phyloP scores from a whole-genome alignment of 106 monocot species.

The Acanthochlamys bracteata region DNA sequence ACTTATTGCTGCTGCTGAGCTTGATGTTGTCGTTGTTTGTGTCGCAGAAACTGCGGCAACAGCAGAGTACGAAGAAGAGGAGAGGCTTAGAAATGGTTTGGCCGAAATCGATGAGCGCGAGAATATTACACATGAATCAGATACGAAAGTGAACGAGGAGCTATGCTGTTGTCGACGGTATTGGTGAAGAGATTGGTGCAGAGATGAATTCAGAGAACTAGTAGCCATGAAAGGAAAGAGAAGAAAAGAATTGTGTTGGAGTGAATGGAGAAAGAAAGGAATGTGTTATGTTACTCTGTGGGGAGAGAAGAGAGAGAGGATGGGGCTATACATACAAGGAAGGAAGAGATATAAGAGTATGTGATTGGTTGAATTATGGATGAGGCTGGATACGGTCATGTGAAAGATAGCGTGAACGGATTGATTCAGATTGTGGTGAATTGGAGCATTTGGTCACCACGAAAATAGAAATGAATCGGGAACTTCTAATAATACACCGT shows the following conservation, averaged over 20 bases:
- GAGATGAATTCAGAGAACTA: constrained; percentile 33
- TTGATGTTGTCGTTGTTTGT: constrained; percentile 14
- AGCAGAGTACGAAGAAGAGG: constrained; percentile 9
- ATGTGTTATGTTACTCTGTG: neutral
- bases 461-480: no score
- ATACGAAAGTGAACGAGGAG: neutral
- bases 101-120: constrained; percentile 3
- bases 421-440: no score
- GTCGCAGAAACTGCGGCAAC: neutral
- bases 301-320: constrained; percentile 4
- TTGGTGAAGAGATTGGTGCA: constrained; percentile 17
- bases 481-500: no score
- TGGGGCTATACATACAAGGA: neutral
- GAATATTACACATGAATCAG: neutral
- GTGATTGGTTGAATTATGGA: constrained; percentile 12
- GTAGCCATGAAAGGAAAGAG: constrained; percentile 21
- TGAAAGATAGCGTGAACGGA: neutral
- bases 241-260: neutral
- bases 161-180: constrained; percentile 10
- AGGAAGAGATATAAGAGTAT: neutral
- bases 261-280: constrained; percentile 1
- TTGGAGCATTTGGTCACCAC: no score
- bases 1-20: constrained; percentile 2
- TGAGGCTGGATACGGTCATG: constrained; percentile 2
- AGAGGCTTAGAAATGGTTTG: constrained; percentile 24